A percentile compares a stretch with the other conserved stretches of the same genome.
These are phyloP conservation scores for Isabelozyma pseudorhagii DNA, from an alignment of 805 yeast species.

Conservation along the genomic window DNA sequence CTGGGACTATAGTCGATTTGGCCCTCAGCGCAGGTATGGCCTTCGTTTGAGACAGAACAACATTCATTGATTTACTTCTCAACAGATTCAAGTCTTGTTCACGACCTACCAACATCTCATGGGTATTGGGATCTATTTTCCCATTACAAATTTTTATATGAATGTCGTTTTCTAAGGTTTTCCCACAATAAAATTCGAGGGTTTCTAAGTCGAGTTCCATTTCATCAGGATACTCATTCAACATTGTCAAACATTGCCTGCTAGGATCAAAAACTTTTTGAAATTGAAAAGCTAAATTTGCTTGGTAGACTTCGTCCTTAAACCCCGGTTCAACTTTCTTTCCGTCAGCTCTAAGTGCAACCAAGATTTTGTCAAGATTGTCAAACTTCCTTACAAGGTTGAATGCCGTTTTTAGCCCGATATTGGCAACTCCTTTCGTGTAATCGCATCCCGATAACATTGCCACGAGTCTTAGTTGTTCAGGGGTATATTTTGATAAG, in stretches of 20 bases:
- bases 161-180: constrained; percentile 37
- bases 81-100: constrained; percentile 31
- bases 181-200: constrained; percentile 46
- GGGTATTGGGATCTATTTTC: constrained; percentile 61
- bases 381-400: constrained; percentile 49
- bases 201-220: constrained; percentile 39
- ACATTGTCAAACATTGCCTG: constrained; percentile 44
- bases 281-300: constrained; percentile 74
- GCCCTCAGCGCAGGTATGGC: neutral
- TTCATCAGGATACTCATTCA: constrained; percentile 53
- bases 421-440: constrained; percentile 76
- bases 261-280: constrained; percentile 84
- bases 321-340: constrained; percentile 59
- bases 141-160: constrained; percentile 65
- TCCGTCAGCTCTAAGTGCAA: constrained; percentile 58
- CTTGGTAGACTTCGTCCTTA: constrained; percentile 57
- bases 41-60: neutral
- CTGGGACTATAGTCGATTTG: neutral
- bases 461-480: constrained; percentile 72
- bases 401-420: constrained; percentile 80
- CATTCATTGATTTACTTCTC: neutral
- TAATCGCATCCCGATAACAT: constrained; percentile 96
- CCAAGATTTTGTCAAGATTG: constrained; percentile 53
- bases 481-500: constrained; percentile 47
- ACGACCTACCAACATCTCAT: constrained; percentile 43